Percentiles rank a stretch among this genome's conserved stretches.
Conservation (phyloP, 2,329 filamentous ascomycete species). For the Calonectria multiphialidica region DNA sequence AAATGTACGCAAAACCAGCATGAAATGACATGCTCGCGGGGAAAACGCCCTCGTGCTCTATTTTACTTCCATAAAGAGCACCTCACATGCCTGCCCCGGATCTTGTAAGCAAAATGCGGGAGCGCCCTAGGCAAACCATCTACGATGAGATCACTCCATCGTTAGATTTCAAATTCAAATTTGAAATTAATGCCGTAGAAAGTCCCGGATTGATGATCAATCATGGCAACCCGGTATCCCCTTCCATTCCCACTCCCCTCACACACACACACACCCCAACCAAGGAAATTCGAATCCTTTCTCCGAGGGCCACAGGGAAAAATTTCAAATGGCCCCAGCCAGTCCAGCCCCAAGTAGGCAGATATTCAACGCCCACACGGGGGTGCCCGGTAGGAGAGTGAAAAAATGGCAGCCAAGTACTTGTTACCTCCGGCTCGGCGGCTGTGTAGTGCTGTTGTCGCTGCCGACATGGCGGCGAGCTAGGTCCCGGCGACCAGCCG, state of each 20-base stretch:
- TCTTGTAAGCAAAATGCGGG: constrained; percentile 11
- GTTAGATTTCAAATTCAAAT: neutral
- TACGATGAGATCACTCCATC: constrained; percentile 33
- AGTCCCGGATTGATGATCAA: constrained; percentile 29
- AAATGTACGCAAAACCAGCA: constrained; percentile 35
- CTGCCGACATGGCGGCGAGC: constrained; percentile 38
- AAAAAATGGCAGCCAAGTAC: constrained; percentile 23
- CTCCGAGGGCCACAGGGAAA: constrained; percentile 3
- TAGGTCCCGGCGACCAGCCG: constrained; percentile 40
- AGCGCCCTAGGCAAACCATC: constrained; percentile 15
- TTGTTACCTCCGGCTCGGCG: constrained; percentile 44
- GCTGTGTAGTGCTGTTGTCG: constrained; percentile 34
- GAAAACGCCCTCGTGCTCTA: constrained; percentile 36
- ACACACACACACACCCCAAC: constrained; percentile 7
- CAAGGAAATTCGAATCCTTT: constrained; percentile 6
- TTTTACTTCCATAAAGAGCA: constrained; percentile 28
- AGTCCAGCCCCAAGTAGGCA: constrained; percentile 7
- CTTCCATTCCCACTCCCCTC: neutral
- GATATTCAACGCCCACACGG: constrained; percentile 3
- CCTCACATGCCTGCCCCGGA: constrained; percentile 19
- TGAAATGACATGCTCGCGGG: constrained; percentile 43
- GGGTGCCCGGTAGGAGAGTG: constrained; percentile 2
- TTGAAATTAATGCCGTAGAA: constrained; percentile 9
- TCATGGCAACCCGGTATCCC: neutral
- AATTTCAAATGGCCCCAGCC: constrained; percentile 12